Percentiles rank a stretch among this genome's conserved stretches.
phyloP scores from a whole-genome alignment of 305 asterid genomes.

The Solanum hybrid region DNA sequence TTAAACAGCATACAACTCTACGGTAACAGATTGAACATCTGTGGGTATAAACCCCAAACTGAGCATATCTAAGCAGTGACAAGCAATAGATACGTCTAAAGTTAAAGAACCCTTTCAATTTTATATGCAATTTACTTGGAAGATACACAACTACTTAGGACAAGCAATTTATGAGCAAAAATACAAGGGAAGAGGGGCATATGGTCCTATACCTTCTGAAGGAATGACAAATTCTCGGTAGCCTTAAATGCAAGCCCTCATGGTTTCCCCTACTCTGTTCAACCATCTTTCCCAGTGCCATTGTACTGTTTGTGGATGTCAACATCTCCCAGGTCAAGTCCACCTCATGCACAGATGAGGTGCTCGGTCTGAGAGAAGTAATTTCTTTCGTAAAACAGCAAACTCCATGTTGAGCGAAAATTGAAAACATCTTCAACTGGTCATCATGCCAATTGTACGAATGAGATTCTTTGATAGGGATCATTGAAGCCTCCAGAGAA shows the following conservation, averaged over 20 bases:
- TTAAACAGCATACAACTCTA: not conserved
- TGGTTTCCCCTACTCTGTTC: constrained; percentile 23
- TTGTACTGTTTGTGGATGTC: constrained; percentile 46
- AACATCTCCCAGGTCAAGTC: constrained; percentile 77
- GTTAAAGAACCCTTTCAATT: not conserved
- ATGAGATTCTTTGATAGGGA: constrained; percentile 32
- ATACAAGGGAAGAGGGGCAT: not conserved
- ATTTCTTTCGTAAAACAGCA: constrained; percentile 64
- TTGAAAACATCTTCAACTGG: constrained; percentile 68
- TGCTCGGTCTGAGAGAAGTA: constrained; percentile 31
- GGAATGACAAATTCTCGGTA: constrained; percentile 16
- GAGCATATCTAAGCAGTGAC: not conserved
- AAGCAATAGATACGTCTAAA: not conserved
- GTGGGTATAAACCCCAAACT: not conserved
- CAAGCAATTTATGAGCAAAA: not conserved
- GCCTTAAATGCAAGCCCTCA: constrained; percentile 11
- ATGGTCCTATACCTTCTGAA: constrained; percentile 39
- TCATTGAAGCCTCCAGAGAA: constrained; percentile 27
- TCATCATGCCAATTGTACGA: constrained; percentile 51
- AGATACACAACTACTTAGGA: not conserved
- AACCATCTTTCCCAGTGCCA: constrained; percentile 71
- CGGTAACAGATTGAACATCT: not conserved
- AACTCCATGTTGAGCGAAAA: constrained; percentile 70
- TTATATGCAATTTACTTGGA: not conserved
- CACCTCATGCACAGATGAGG: constrained; percentile 28